These are phyloP conservation scores for Conticribra weissflogii DNA, from an alignment of 108 stramenopile genomes.

Conservation along the genomic window DNA sequence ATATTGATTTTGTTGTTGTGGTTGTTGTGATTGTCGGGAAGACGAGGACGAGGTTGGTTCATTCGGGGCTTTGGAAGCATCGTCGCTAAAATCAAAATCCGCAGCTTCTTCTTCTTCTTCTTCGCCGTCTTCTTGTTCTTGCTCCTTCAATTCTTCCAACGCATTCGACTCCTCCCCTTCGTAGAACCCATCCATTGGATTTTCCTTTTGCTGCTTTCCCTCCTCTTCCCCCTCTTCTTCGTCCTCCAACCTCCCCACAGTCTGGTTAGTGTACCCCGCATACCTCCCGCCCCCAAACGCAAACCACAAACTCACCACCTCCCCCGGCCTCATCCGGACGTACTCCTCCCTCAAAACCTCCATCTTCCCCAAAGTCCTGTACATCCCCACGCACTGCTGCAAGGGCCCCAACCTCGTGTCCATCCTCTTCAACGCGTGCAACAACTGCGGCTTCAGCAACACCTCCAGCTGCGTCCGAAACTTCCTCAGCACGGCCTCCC, in stretches of 20 bases:
- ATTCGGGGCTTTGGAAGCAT: too few relatives aligned
- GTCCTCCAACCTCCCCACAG: neutral
- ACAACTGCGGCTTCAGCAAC: constrained; percentile 71
- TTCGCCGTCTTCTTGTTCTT: constrained; percentile 18
- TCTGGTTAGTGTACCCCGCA: neutral
- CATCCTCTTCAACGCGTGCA: constrained; percentile 77
- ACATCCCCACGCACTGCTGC: constrained; percentile 79
- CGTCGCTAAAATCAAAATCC: constrained; percentile 47
- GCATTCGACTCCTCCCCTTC: constrained; percentile 6
- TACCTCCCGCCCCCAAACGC: constrained; percentile 33
- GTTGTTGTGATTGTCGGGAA: neutral
- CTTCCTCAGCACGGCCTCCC: constrained; percentile 51
- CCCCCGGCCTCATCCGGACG: constrained; percentile 69
- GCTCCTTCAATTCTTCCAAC: neutral
- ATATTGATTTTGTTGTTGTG: neutral
- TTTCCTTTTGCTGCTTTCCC: neutral
- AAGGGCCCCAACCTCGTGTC: constrained; percentile 74
- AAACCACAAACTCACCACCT: constrained; percentile 79
- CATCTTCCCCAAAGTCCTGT: constrained; percentile 68
- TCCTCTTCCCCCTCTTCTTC: neutral
- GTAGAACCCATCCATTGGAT: constrained; percentile 1
- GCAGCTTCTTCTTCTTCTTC: constrained; percentile 28
- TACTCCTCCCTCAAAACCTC: constrained; percentile 80
- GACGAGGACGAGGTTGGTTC: too few relatives aligned
- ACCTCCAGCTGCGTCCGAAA: constrained; percentile 68